Evolutionary conservation across 2,329 filamentous ascomycete species (phyloP), one percentile per base, ranked within the genome.

Genomic region (Beauveria brongniartii): DNA sequence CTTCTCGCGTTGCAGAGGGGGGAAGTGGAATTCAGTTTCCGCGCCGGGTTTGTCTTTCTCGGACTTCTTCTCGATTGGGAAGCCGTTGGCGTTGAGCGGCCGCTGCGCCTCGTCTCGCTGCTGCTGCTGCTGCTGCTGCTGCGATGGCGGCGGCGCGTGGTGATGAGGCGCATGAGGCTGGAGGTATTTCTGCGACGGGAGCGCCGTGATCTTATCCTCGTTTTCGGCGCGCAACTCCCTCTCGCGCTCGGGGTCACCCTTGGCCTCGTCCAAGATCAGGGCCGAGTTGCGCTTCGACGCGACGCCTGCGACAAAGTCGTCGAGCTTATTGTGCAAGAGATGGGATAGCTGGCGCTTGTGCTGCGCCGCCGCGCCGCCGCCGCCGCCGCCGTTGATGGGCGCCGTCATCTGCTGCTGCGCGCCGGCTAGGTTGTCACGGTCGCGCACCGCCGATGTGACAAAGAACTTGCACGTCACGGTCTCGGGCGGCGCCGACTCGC

Each of bases 381-480:
- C 20, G 9, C 6, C 18, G 4, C 24, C 24, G 2, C 59, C 66
- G 43, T 68, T 68, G 40, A 71, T 66, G 57, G 84, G 79, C 62
- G 74, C 84, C 69, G 76, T 79, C 71, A 75, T 78, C 46, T 71
- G 71, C 47, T 37, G 34, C 34, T 37, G 34, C 5, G 71, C 65
- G 7, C 68, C 69, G 52, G 69, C 64, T 24, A 61, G 65, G 51
- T 68, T 62, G 3, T 59, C 26, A 64, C 73, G 70, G 40, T 73
- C 65, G 8, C 73, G 68, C 18, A 75, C 73, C 8, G 91, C 83
- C 1, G 88, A 85, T 0, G 93, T 97, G 66, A 97, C 90, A 74
- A 91, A 97, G 78, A 97, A 97, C 72, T 96, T 92, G 78, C 92
- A 97, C 26, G 90, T 90, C 9, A 97, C 90, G 34, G 90, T 89